phyloP scores from a whole-genome alignment of 805 yeast genomes.

The Kluyveromyces wickerhamii region DNA sequence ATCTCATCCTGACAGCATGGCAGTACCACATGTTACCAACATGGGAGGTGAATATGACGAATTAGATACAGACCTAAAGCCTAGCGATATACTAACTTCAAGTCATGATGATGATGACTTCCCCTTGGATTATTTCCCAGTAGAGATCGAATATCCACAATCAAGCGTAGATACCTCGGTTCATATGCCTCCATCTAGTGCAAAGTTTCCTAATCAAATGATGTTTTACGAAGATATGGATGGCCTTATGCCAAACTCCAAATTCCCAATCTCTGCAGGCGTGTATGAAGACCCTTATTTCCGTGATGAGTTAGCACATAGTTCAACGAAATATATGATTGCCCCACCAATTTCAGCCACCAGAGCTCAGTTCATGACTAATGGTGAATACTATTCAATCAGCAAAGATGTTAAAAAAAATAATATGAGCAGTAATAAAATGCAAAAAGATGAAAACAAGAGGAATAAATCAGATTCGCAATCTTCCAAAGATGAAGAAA shows the following conservation, averaged over 20 bases:
- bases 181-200: conserved; percentile 1
- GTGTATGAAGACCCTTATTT: conserved; percentile 9
- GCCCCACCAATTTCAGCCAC: conserved; percentile 17
- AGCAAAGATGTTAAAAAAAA: conserved; percentile 1
- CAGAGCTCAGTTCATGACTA: conserved; percentile 19
- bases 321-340: conserved; percentile 2
- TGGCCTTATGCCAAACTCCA: conserved; percentile 4
- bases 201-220: conserved; percentile 3
- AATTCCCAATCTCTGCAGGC: conserved; percentile 9
- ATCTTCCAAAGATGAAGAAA: neutral
- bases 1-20: conserved; percentile 9
- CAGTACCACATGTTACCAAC: too few relatives aligned
- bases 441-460: neutral
- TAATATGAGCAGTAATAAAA: neutral
- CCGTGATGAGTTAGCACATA: conserved; percentile 6
- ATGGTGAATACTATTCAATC: conserved; percentile 16
- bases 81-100: conserved; percentile 5
- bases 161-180: conserved; percentile 5
- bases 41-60: conserved; percentile 5
- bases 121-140: conserved; percentile 61
- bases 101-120: conserved; percentile 49
- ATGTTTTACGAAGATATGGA: conserved; percentile 9
- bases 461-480: neutral
- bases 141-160: conserved; percentile 31
- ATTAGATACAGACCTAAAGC: conserved; percentile 5